Base-by-base conservation (phyloP, 371 early-diverging fungal genomes). In the Apophysomyces sp. region DNA sequence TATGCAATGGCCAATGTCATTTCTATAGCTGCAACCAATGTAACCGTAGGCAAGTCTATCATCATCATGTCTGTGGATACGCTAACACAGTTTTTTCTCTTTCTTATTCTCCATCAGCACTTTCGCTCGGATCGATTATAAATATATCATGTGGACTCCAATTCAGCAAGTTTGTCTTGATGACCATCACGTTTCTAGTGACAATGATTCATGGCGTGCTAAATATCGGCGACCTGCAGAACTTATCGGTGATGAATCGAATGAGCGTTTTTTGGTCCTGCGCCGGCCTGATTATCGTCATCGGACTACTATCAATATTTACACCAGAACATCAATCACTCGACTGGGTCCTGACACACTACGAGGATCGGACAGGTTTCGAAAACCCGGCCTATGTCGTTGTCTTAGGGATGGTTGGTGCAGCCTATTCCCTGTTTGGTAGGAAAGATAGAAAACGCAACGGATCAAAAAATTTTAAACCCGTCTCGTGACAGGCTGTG, bases 191-290 rank as follows among this genome's bases (percentile, higher is more conserved):
- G 2, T 37, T 74, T 15, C 36, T 40, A 24, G 61, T 75, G 24
- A 71, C 74, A 4, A 26, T 59, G 13, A 52, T 71, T 3, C 80
- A 80, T 52, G 72, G 66, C 1, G 49, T 68, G 7, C 24, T 80
- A 18, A 80, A 80, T 53, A 58, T 66, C 7, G 60, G 58, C 57
- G 56, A 68, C 34, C 44, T 77, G 58, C 41, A 62, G 7, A 51
- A 39, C 12, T 30, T 77, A n/a, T 62, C 68, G 0, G 36, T 63
- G 1, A 26, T 80, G n/a, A 80, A 77, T 57, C 64, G 72, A 37
- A 65, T 67, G 65, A 80, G 65, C 30, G 80, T 80, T 5, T 71
- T 74, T 49, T 80, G 77, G 77, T 74, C 80, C 37, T 73, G 71
- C 37, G 68, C 66, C 15, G 80, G 77, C 16, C 61, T 80, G 3